phyloP scores from a whole-genome alignment of 2,329 filamentous ascomycete genomes.

The Davidsoniella virescens region DNA sequence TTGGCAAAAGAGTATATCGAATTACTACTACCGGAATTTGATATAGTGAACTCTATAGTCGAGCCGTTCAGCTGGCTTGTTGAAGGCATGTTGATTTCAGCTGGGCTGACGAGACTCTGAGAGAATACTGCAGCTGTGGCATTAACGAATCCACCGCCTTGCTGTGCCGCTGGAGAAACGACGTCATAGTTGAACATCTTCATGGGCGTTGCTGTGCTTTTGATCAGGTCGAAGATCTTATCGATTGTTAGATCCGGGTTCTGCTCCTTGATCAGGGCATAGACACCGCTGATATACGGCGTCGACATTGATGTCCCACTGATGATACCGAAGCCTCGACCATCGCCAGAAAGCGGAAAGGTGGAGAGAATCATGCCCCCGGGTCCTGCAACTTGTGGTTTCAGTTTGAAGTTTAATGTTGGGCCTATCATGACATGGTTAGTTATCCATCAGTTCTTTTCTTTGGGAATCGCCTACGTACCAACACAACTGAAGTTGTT shows the following conservation, averaged over 20 bases:
- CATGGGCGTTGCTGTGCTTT: slow-evolving; percentile 18
- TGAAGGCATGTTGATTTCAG: not conserved
- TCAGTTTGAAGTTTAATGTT: slow-evolving; percentile 17
- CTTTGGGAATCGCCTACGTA: not conserved
- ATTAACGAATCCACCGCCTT: slow-evolving; percentile 22
- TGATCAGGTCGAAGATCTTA: slow-evolving; percentile 19
- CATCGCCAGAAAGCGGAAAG: slow-evolving; percentile 13
- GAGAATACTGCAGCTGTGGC: slow-evolving; percentile 17
- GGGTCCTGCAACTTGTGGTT: slow-evolving; percentile 21
- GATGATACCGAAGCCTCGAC: slow-evolving; percentile 20
- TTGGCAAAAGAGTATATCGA: slow-evolving; percentile 1
- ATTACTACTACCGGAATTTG: slow-evolving; percentile 5
- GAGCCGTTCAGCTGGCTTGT: not conserved
- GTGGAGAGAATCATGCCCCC: slow-evolving; percentile 22
- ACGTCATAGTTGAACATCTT: slow-evolving; percentile 18
- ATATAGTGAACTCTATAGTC: not conserved
- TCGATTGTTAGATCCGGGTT: slow-evolving; percentile 17
- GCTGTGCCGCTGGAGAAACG: slow-evolving; percentile 19
- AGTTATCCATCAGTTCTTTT: not conserved
- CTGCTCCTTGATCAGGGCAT: slow-evolving; percentile 25
- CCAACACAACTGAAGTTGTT: slow-evolving; percentile 13
- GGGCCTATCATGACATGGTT: slow-evolving; percentile 6
- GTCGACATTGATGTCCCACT: slow-evolving; percentile 41
- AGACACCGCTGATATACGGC: slow-evolving; percentile 36
- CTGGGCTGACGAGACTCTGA: not conserved